Evolutionary conservation across 2,329 filamentous ascomycete genomes (phyloP).

Genomic region (Metarhizium guizhouense): DNA sequence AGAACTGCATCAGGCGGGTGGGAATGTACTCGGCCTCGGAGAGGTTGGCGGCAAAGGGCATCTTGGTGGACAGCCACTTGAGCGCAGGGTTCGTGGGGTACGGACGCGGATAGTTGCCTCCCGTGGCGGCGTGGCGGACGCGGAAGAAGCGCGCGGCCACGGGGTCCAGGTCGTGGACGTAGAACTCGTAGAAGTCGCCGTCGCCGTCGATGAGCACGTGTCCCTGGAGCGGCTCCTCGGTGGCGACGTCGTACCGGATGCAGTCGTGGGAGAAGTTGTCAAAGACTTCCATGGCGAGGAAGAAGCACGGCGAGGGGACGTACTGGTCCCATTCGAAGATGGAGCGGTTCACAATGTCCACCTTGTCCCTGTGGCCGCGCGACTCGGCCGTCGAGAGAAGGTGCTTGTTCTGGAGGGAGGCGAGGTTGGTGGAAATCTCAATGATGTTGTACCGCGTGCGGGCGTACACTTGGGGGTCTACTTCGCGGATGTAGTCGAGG

Average conservation of each 20-base stretch:
- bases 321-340: constrained; percentile 90
- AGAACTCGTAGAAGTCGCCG: constrained; percentile 95
- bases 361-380: constrained; percentile 70
- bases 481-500: constrained; percentile 85
- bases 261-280: constrained; percentile 97
- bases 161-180: constrained; percentile 71
- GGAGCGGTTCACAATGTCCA: constrained; percentile 89
- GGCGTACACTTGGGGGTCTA: constrained; percentile 85
- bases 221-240: constrained; percentile 77
- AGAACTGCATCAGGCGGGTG: constrained; percentile 92
- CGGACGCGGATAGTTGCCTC: constrained; percentile 53
- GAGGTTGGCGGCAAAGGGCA: constrained; percentile 69
- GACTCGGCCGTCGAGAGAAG: constrained; percentile 57
- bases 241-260: constrained; percentile 78
- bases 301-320: constrained; percentile 92
- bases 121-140: constrained; percentile 70
- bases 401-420: constrained; percentile 65
- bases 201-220: constrained; percentile 75
- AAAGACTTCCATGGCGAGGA: constrained; percentile 94
- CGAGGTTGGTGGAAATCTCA: constrained; percentile 81
- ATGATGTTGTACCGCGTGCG: constrained; percentile 93
- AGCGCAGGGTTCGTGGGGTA: constrained; percentile 44
- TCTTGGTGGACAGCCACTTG: constrained; percentile 50
- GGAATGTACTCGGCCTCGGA: constrained; percentile 87
- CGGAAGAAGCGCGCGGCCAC: constrained; percentile 74